phyloP scores from a whole-genome alignment of 768 basidiomycete genomes.

The Russula sp. region DNA sequence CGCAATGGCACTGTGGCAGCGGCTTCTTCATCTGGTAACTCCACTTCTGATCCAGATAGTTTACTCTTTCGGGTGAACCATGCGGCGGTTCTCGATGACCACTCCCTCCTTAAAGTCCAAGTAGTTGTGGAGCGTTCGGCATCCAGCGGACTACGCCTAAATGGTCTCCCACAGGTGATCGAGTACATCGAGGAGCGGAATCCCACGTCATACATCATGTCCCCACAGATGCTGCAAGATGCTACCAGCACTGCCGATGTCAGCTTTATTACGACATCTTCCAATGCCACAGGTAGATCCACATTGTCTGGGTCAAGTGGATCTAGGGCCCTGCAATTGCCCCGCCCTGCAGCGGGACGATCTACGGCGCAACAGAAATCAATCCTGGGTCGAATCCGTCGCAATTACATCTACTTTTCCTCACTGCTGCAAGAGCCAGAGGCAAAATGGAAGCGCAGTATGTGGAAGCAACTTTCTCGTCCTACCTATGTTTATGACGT shows the following conservation, averaged over 20 bases:
- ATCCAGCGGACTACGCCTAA: slow-evolving; percentile 76
- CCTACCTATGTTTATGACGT: slow-evolving; percentile 19
- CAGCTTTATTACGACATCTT: slow-evolving; percentile 66
- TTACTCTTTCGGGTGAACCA: slow-evolving; percentile 67
- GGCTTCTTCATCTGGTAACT: slow-evolving; percentile 36
- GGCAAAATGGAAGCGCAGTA: slow-evolving; percentile 93
- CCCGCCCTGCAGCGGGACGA: slow-evolving; percentile 45
- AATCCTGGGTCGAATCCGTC: slow-evolving; percentile 78
- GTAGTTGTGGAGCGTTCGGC: slow-evolving; percentile 79
- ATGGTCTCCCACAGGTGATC: slow-evolving; percentile 74
- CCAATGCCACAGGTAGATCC: slow-evolving; percentile 42
- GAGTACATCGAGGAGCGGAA: slow-evolving; percentile 65
- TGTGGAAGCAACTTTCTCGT: slow-evolving; percentile 36
- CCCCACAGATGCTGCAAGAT: slow-evolving; percentile 68
- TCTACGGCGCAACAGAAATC: slow-evolving; percentile 69
- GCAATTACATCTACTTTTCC: slow-evolving; percentile 98
- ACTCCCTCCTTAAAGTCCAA: slow-evolving; percentile 77
- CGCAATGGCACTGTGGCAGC: slow-evolving; percentile 41
- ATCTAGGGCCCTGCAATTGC: slow-evolving; percentile 35
- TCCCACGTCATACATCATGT: slow-evolving; percentile 54
- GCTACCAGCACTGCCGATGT: slow-evolving; percentile 65
- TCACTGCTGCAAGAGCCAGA: slow-evolving; percentile 96
- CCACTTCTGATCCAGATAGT: slow-evolving; percentile 48
- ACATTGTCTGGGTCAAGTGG: slow-evolving; percentile 31
- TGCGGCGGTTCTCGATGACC: slow-evolving; percentile 62